Conservation (phyloP, 75 land plant genomes). For the Picea sitchensis region DNA sequence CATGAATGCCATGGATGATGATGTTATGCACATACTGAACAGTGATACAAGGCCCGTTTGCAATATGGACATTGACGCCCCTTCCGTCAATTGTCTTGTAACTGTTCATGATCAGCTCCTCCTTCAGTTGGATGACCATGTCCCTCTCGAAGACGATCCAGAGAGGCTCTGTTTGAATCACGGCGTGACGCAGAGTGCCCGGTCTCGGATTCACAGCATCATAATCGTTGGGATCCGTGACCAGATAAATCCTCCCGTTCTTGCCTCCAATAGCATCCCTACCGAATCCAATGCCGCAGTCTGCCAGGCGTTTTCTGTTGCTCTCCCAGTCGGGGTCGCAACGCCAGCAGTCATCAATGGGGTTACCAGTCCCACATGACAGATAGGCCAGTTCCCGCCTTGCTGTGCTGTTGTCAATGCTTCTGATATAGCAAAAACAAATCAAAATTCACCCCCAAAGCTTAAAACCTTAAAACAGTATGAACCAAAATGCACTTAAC, state of each 20-base stretch:
- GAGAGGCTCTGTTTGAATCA: conserved; percentile 47
- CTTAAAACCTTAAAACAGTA: background rate
- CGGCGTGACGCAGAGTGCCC: conserved; percentile 63
- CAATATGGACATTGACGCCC: conserved; percentile 49
- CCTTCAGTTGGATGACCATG: conserved; percentile 45
- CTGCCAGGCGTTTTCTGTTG: conserved; percentile 37
- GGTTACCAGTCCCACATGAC: conserved; percentile 50
- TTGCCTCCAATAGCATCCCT: conserved; percentile 45
- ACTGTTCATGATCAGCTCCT: conserved; percentile 49
- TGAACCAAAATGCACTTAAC: no score
- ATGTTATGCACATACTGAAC: conserved; percentile 28
- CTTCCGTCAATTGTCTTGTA: conserved; percentile 67
- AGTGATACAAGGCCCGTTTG: conserved; percentile 46
- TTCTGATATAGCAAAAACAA: conserved; percentile 5
- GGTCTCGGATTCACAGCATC: conserved; percentile 37
- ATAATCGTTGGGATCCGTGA: conserved; percentile 45
- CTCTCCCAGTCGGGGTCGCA: conserved; percentile 32
- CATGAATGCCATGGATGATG: conserved; percentile 26
- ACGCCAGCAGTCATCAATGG: conserved; percentile 72
- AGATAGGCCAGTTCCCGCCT: background rate
- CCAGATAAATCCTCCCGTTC: conserved; percentile 37
- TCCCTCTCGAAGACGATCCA: conserved; percentile 51
- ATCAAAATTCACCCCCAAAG: background rate
- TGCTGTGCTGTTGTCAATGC: conserved; percentile 12
- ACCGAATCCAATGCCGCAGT: conserved; percentile 58